These are phyloP conservation scores for Fusarium praegraminearum DNA, from an alignment of 2,329 filamentous ascomycete genomes.

Conservation along the genomic window DNA sequence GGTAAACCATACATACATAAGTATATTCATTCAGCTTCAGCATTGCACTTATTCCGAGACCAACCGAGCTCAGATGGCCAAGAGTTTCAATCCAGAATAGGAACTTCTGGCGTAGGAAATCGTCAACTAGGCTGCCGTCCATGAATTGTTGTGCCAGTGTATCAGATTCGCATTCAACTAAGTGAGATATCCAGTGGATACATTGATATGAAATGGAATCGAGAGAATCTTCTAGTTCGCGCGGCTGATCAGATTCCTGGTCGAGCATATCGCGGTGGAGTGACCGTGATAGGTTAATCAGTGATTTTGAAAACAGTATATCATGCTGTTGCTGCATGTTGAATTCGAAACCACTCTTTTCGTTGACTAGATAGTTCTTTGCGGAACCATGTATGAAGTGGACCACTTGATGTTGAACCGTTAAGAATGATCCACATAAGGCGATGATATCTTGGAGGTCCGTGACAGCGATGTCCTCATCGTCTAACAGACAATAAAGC, in stretches of 20 bases:
- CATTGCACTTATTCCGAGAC: not conserved
- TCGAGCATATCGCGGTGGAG: not conserved
- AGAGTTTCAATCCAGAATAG: not conserved
- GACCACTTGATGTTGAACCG: not conserved
- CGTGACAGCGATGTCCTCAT: not conserved
- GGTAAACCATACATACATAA: not conserved
- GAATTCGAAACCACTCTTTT: not conserved
- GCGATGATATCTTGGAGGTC: not conserved
- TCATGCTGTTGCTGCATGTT: not conserved
- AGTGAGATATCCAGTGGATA: not conserved
- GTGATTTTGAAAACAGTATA: not conserved
- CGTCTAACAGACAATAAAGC: not conserved
- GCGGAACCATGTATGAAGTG: not conserved
- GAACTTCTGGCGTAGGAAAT: not conserved
- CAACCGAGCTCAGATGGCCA: rapidly evolving
- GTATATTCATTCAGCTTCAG: no score
- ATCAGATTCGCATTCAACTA: not conserved
- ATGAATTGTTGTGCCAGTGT: not conserved
- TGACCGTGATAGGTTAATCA: not conserved
- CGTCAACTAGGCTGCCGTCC: not conserved
- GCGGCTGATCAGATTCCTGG: not conserved
- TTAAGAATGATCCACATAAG: not conserved
- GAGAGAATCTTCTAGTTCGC: not conserved
- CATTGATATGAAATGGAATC: not conserved
- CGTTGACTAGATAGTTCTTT: not conserved